These are phyloP conservation scores for Bidens hawaiensis DNA, from an alignment of 140 eudicot genomes.

Conservation along the genomic window DNA sequence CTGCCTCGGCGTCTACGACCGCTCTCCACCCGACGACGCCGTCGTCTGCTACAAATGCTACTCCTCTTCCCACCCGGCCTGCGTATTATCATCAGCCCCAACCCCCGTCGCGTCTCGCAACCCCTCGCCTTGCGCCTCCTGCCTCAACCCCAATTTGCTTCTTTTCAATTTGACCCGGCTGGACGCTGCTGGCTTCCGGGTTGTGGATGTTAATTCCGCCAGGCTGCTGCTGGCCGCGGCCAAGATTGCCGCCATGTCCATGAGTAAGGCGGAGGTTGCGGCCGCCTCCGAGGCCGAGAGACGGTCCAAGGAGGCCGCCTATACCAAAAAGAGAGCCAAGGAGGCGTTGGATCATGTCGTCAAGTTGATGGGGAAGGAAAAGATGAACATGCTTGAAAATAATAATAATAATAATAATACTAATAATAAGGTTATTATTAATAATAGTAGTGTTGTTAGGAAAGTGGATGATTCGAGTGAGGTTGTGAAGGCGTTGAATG, in stretches of 20 bases:
- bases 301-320: slow-evolving; percentile 64
- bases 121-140: slow-evolving; percentile 55
- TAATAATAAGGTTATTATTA: too few relatives aligned
- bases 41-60: slow-evolving; percentile 66
- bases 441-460: not conserved
- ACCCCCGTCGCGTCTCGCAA: slow-evolving; percentile 16
- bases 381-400: slow-evolving; percentile 2
- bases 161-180: slow-evolving; percentile 38
- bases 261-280: slow-evolving; percentile 53
- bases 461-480: slow-evolving; percentile 46
- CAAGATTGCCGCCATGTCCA: slow-evolving; percentile 50
- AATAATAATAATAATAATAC: too few relatives aligned
- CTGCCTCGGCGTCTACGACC: slow-evolving; percentile 63
- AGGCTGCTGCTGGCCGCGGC: slow-evolving; percentile 61
- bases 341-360: slow-evolving; percentile 77
- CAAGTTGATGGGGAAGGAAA: slow-evolving; percentile 37
- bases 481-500: slow-evolving; percentile 56
- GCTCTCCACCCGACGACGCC: slow-evolving; percentile 35
- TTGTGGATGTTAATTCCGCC: slow-evolving; percentile 51
- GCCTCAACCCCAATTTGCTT: slow-evolving; percentile 44
- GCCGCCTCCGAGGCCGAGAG: slow-evolving; percentile 64
- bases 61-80: slow-evolving; percentile 58
- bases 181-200: too few relatives aligned
- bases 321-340: slow-evolving; percentile 64
- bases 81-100: too few relatives aligned